Base-by-base conservation (phyloP, 306 rosid genomes). In the Prunus dulcis region DNA sequence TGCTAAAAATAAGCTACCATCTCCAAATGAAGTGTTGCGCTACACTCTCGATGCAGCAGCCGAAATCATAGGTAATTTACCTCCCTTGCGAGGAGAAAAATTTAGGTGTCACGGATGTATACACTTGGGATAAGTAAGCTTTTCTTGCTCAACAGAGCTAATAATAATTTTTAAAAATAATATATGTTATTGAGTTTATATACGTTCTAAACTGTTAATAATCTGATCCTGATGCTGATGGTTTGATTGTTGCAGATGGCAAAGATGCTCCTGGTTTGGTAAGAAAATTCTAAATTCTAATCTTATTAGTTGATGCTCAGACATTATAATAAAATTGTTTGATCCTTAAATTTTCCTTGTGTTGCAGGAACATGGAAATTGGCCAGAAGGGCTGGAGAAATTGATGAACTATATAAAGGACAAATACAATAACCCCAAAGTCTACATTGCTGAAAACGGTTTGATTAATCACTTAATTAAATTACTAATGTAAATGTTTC, bases 391-490 rank as follows among this genome's bases (percentile, higher is more conserved):
- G 75, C 49, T 84, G 49, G 72, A 74, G 47, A 78, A 71, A 28
- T 9, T 78, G 6, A 60, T 84, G 58, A 27, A 58, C 12, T 66
- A 57, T 45, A 3, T 81, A 2, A 71, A 71, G 34, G 22, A 50
- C 2, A 78, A 71, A n/a, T 81, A 84, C n/a, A 19, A 34, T 41
- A 43, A 53, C 53, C 78, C 79, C 1, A 78, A 78, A 50, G 53
- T 78, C 22, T 84, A 84, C 71, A 71, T 84, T 30, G 70, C 81
- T 0, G 88, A 84, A 67, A 84, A 84, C 81, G 88, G 83, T 84
- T 47, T 11, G 67, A n/a, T 14, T 12, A 57, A n/a, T 56, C 62
- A 9, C 5, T 56, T 56, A 56, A 56, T 56, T 11, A 20, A 18
- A 52, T 52, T 52, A 52, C 22, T 52, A 52, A 18, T n/a, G 19